Evolutionary conservation across 2,329 filamentous ascomycete species (phyloP), one percentile per base, ranked within the genome.

Genomic region (Esteya vermicola): DNA sequence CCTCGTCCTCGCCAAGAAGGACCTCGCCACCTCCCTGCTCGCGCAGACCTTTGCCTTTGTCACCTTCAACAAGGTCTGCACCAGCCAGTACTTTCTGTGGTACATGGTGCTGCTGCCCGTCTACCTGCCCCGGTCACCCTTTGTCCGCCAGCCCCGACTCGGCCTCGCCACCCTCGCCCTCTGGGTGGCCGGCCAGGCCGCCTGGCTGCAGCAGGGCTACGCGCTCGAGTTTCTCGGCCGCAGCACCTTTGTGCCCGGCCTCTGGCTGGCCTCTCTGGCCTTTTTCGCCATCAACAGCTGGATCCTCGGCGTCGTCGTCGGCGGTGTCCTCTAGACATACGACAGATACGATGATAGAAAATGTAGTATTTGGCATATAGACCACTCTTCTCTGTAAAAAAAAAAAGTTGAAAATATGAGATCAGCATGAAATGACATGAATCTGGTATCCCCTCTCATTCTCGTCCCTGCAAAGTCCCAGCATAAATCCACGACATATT

Each of bases 61-160:
- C 4, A 80, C 86, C 0, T 96, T 96, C 51, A 98, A 98, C 64
- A 98, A 98, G 64, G 91, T 98, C 46, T 96, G 89, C 69, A 98
- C 91, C 4, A 94, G 86, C 53, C 89, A 96, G 85, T 98, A 98
- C 58, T 98, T 98, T 58, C 72, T 98, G 37, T 98, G 91, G 91
- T 96, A 98, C 60, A 78, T 95, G 60, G 75, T 95, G 48, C 84
- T 98, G 50, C 66, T 96, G 3, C 91, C 91, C 0, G 78, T 95
- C 37, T 93, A 95, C 56, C 77, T 98, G 0, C 86, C 89, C 0
- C 63, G 63, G 28, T 95, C 88, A 0, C 80, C 81, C 0, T 68
- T 95, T 13, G 61, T 93, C 1, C 67, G 57, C 5, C 66, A 61
- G 3, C 74, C 74, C 1, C 52, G 53, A 6, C 59, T 81, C 4